Evolutionary conservation across 768 basidiomycete species (phyloP), one percentile per base, ranked within the genome.

Genomic region (Clathrus columnatus): DNA sequence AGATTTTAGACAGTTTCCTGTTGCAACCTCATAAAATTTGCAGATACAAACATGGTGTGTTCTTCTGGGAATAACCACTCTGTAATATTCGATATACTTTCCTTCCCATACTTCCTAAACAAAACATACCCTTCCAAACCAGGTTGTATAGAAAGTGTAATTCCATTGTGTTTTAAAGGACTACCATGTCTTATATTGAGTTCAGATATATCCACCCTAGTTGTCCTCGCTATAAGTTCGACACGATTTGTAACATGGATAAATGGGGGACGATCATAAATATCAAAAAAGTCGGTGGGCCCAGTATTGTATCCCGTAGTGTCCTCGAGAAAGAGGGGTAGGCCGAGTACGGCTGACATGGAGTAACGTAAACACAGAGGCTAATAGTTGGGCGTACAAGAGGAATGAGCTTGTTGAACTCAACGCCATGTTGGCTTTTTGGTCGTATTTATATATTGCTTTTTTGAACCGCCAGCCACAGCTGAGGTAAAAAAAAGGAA

Each of bases 281-380:
- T 70, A 67, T 87, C 85, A 49, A 75, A 63, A 62, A 82, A 87
- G 20, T 81, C 76, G 4, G 82, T 77, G 18, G 53, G 53, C 32
- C 76, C 80, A 11, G 71, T 69, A 36, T 82, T 66, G 30, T 63
- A 67, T 3, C 83, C 83, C 5, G 76, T 77, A 54, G 70, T 77
- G 70, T 86, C 84, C 63, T 84, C 81, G 56, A 87, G 78, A 61
- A 85, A 76, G 66, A 70, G 78, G n/a, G 82, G 79, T 62, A 84
- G 69, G 54, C 78, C 79, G 57, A 78, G 81, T n/a, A n/a, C n/a
- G n/a, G n/a, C n/a, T 36, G 36, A 36, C 36, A 36, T 36, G 4
- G 36, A 4, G 11, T 4, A 36, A n/a, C 11, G 10, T 14, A n/a
- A n/a, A n/a, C 7, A 14, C 4, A 36, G 36, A 36, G 10, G 30